Percentiles rank a stretch among this genome's conserved stretches.
phyloP scores from a whole-genome alignment of 495 filamentous ascomycete species.

The Hypomontagnella submonticulosa region DNA sequence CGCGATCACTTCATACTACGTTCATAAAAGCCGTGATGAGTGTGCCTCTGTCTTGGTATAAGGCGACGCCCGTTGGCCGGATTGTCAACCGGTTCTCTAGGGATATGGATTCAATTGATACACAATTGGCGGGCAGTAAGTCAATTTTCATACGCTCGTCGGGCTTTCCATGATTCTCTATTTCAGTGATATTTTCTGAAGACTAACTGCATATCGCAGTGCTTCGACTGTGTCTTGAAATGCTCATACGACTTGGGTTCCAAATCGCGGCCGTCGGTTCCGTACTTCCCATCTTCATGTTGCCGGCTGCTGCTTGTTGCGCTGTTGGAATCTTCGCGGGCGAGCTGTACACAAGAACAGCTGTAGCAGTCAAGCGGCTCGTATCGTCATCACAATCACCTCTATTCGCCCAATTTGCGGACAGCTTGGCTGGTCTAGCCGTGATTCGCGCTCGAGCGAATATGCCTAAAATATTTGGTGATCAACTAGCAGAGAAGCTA shows the following conservation, averaged over 20 bases:
- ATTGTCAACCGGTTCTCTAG: conserved; percentile 67
- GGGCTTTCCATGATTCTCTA: background rate
- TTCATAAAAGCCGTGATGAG: conserved; percentile 59
- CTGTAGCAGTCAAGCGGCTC: conserved; percentile 57
- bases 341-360: conserved; percentile 62
- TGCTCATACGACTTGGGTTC: conserved; percentile 52
- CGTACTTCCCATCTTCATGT: conserved; percentile 61
- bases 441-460: conserved; percentile 59
- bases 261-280: conserved; percentile 59
- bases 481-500: conserved; percentile 56
- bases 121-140: conserved; percentile 48
- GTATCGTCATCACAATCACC: conserved; percentile 60
- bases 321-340: conserved; percentile 56
- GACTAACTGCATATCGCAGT: conserved; percentile 29
- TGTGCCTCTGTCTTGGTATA: conserved; percentile 65
- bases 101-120: conserved; percentile 61
- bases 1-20: conserved; percentile 56
- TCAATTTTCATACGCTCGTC: background rate
- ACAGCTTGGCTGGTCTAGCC: conserved; percentile 59
- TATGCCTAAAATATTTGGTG: conserved; percentile 57
- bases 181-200: background rate
- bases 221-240: conserved; percentile 55
- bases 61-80: conserved; percentile 65
- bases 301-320: conserved; percentile 57
- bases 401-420: conserved; percentile 62